A percentile compares a stretch with the other conserved stretches of the same genome.
These are phyloP conservation scores for Helicostylum pulchrum DNA, from an alignment of 192 early-diverging fungal species.

Conservation along the genomic window DNA sequence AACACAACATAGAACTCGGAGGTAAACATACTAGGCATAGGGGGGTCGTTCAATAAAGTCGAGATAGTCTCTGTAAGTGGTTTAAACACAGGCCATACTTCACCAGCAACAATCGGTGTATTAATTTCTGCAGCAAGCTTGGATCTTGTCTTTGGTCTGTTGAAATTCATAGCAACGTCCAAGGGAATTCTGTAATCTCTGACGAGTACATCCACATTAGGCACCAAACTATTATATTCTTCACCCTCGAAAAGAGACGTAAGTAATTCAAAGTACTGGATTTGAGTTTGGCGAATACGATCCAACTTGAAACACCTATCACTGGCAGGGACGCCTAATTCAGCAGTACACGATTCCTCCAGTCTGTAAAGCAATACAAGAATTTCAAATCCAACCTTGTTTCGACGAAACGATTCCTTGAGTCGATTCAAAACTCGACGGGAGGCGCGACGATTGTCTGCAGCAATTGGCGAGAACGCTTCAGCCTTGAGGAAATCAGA, in stretches of 20 bases:
- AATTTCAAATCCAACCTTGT: constrained; percentile 50
- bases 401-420: constrained; percentile 52
- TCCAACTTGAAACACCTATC: constrained; percentile 59
- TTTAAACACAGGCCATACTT: neutral
- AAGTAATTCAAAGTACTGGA: constrained; percentile 68
- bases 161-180: constrained; percentile 61
- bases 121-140: constrained; percentile 3
- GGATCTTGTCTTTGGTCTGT: constrained; percentile 44
- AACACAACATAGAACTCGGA: constrained; percentile 74
- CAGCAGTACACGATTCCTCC: constrained; percentile 45
- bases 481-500: constrained; percentile 59
- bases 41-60: neutral
- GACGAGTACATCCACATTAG: constrained; percentile 46
- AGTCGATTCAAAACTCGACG: constrained; percentile 47
- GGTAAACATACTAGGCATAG: neutral
- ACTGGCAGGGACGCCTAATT: constrained; percentile 41
- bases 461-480: constrained; percentile 45
- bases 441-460: constrained; percentile 49
- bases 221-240: constrained; percentile 44
- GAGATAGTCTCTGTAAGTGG: neutral
- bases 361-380: constrained; percentile 64
- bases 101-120: neutral
- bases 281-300: constrained; percentile 54
- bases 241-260: constrained; percentile 45
- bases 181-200: constrained; percentile 58